A percentile compares a stretch with the other conserved stretches of the same genome.
These are phyloP conservation scores for Meripilus lineatus DNA, from an alignment of 1,284 basidiomycete genomes.

Conservation along the genomic window DNA sequence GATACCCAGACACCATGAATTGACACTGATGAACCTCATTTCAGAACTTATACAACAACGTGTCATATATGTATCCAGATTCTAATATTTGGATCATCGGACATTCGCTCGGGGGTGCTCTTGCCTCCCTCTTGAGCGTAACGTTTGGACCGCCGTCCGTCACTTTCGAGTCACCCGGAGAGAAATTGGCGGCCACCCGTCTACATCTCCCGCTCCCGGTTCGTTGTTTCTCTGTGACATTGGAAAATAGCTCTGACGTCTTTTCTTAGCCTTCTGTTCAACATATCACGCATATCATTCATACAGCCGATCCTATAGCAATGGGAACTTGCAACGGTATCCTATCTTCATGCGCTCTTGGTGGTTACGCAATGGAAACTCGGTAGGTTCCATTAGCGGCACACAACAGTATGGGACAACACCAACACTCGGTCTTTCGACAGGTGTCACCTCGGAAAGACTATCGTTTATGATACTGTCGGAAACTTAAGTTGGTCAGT, in stretches of 20 bases:
- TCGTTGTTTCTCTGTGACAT: constrained; percentile 27
- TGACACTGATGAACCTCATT: neutral
- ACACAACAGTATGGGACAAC: too few species aligned
- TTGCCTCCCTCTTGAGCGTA: constrained; percentile 82
- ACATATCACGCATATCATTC: constrained; percentile 79
- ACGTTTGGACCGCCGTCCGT: constrained; percentile 94
- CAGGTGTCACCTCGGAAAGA: constrained; percentile 80
- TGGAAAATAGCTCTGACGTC: neutral
- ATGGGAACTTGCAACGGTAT: constrained; percentile 82
- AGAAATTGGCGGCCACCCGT: constrained; percentile 78
- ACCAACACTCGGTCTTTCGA: neutral
- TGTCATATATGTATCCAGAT: constrained; percentile 91
- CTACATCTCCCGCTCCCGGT: constrained; percentile 87
- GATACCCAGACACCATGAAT: constrained; percentile 4
- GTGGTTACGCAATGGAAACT: constrained; percentile 77
- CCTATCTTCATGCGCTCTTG: constrained; percentile 65
- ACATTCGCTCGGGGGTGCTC: constrained; percentile 83
- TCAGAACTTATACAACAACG: constrained; percentile 89
- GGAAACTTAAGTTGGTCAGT: constrained; percentile 80
- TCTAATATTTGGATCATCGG: constrained; percentile 93
- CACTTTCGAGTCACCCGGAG: constrained; percentile 90
- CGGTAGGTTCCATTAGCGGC: constrained; percentile 40
- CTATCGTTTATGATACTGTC: constrained; percentile 89
- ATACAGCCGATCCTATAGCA: constrained; percentile 83
- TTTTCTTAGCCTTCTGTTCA: constrained; percentile 56